Evolutionary conservation across 257 asterid species (phyloP), one percentile per base, ranked within the genome.

Genomic region (Petrea volubilis): DNA sequence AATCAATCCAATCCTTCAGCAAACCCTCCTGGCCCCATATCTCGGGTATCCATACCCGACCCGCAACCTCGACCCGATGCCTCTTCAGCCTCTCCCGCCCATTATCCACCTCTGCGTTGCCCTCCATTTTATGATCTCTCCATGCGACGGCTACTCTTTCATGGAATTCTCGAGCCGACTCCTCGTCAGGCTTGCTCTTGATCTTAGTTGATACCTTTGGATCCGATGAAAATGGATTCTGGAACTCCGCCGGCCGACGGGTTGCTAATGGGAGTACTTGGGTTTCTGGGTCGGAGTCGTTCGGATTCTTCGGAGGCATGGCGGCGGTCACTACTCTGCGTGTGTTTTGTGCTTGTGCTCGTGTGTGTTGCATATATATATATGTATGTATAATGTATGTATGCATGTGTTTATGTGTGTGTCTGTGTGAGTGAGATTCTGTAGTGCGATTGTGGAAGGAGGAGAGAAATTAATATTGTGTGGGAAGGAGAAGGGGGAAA

Each of bases 41-140:
- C 13, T 88, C 95, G 51, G 95, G 95, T 40, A 88, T 79, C 92
- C 88, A 80, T 0, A 84, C 92, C 46, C 67, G 85, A 52, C 92
- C 92, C 49, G 87, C 92, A 3, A 82, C 88, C 68, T 84, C 92
- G 4, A 74, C 64, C 44, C 92, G 77, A 21, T 86, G 92, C 64
- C 90, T 79, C 79, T 88, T 82, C 70, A 88, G 76, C 61, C 90
- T 77, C 76, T 86, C 95, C 21, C 88, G 71, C 34, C 90, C 87
- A n/a, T 51, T 38, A 75, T 52, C 60, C 13, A 55, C 78, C 70
- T 0, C 73, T 33, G 11, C 50, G 1, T 17, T 64, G 44, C 56
- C 70, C 6, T 46, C 60, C n/a, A 61, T 73, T 10, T 74, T 66
- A 2, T 27, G 13, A 43, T 14, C 34, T 40, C 11, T 2, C 10